A percentile compares a stretch with the other conserved stretches of the same genome.
phyloP scores from a whole-genome alignment of 257 asterid genomes.

The Parsonsia alboflavescens region DNA sequence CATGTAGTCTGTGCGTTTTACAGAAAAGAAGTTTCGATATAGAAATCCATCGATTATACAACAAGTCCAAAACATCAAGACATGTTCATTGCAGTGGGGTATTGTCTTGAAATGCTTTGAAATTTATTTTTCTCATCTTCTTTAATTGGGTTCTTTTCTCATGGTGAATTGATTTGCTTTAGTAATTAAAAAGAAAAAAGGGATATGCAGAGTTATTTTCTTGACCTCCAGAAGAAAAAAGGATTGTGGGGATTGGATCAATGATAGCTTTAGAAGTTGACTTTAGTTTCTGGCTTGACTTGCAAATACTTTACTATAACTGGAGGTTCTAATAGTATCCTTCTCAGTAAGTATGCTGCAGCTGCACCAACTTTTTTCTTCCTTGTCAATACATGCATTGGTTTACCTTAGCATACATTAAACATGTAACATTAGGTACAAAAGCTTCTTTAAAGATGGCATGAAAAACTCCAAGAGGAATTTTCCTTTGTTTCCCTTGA shows the following conservation, averaged over 20 bases:
- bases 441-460: too few species aligned
- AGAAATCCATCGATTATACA: neutral
- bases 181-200: neutral
- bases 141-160: neutral
- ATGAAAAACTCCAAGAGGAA: too few species aligned
- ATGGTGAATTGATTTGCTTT: neutral
- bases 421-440: too few species aligned
- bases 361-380: neutral
- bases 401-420: too few species aligned
- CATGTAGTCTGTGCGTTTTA: conserved; percentile 11
- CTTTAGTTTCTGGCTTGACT: neutral
- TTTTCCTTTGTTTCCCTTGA: neutral
- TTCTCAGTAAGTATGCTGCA: neutral
- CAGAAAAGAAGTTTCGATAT: conserved; percentile 1
- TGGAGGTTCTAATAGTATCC: neutral
- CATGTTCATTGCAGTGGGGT: neutral
- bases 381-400: neutral
- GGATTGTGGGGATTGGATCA: neutral
- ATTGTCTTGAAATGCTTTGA: neutral
- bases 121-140: neutral
- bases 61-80: neutral
- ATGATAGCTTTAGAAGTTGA: neutral
- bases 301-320: neutral
- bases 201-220: neutral
- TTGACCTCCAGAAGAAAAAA: neutral